These are phyloP conservation scores for Piedraia hortae DNA, from an alignment of 2,329 filamentous ascomycete genomes.

Conservation along the genomic window DNA sequence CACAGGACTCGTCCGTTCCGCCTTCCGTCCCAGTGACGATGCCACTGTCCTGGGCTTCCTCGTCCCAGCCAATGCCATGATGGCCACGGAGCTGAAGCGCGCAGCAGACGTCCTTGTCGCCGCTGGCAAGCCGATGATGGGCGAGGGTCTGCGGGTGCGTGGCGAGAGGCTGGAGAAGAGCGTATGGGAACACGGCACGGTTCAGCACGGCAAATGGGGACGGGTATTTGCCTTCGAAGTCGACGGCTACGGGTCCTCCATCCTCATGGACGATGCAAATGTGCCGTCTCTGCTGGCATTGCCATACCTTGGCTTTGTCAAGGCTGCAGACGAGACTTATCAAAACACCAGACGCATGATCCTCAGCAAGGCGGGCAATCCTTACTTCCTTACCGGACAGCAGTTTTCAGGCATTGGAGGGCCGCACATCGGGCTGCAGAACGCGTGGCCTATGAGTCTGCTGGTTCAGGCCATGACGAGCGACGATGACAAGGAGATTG, in stretches of 20 bases:
- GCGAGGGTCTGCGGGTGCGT: slow-evolving; percentile 24
- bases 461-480: slow-evolving; percentile 77
- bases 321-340: slow-evolving; percentile 39
- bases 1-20: slow-evolving; percentile 67
- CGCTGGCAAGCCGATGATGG: slow-evolving; percentile 26
- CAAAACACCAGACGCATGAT: slow-evolving; percentile 71
- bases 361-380: slow-evolving; percentile 48
- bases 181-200: slow-evolving; percentile 61
- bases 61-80: slow-evolving; percentile 89
- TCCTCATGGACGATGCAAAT: slow-evolving; percentile 78
- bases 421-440: slow-evolving; percentile 51
- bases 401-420: slow-evolving; percentile 76
- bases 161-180: slow-evolving; percentile 43
- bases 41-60: slow-evolving; percentile 84
- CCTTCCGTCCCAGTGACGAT: slow-evolving; percentile 86
- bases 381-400: slow-evolving; percentile 56
- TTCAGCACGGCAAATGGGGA: slow-evolving; percentile 46
- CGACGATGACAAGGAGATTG: slow-evolving; percentile 59
- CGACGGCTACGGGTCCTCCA: slow-evolving; percentile 56
- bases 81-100: slow-evolving; percentile 62
- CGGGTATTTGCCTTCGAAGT: slow-evolving; percentile 69
- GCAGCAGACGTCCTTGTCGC: slow-evolving; percentile 40
- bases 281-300: slow-evolving; percentile 55
- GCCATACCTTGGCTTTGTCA: slow-evolving; percentile 50
- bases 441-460: slow-evolving; percentile 93